Percentiles rank a stretch among this genome's conserved stretches.
Conservation (phyloP, 306 rosid species). For the Erythrophleum fordii region DNA sequence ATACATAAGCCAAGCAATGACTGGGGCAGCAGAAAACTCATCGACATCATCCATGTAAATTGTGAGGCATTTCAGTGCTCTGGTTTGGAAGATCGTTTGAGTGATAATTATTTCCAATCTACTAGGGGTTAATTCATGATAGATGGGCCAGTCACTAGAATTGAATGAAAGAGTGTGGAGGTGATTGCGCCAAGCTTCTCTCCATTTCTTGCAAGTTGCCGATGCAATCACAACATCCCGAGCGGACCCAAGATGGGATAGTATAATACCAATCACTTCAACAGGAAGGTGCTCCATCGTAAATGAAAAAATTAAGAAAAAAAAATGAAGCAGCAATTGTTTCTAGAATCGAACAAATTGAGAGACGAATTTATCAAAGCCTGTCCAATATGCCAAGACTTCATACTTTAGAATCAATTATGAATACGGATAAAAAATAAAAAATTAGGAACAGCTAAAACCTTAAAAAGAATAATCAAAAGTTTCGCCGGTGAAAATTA, state of each 20-base stretch:
- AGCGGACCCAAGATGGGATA: constrained; percentile 61
- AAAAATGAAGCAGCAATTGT: background rate
- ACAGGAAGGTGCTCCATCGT: constrained; percentile 68
- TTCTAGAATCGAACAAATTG: background rate
- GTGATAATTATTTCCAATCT: constrained; percentile 64
- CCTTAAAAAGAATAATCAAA: background rate
- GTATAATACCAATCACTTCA: constrained; percentile 70
- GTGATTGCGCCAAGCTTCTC: constrained; percentile 63
- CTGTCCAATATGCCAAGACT: background rate
- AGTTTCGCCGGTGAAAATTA: background rate
- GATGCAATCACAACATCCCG: constrained; percentile 67
- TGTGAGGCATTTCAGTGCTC: constrained; percentile 54
- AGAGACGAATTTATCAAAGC: background rate
- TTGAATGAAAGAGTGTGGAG: constrained; percentile 65
- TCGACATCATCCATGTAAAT: constrained; percentile 68
- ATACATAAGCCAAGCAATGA: constrained; percentile 86
- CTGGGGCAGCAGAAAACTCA: constrained; percentile 66
- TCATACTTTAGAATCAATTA: background rate
- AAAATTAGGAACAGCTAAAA: background rate
- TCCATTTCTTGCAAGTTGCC: constrained; percentile 65
- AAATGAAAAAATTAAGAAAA: constrained; percentile 26
- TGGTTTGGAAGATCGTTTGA: constrained; percentile 74
- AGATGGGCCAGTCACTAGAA: constrained; percentile 57
- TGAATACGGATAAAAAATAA: background rate
- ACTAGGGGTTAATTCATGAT: constrained; percentile 48